A percentile compares a stretch with the other conserved stretches of the same genome.
phyloP scores from a whole-genome alignment of 148 eudicot genomes.

The Cornus florida region DNA sequence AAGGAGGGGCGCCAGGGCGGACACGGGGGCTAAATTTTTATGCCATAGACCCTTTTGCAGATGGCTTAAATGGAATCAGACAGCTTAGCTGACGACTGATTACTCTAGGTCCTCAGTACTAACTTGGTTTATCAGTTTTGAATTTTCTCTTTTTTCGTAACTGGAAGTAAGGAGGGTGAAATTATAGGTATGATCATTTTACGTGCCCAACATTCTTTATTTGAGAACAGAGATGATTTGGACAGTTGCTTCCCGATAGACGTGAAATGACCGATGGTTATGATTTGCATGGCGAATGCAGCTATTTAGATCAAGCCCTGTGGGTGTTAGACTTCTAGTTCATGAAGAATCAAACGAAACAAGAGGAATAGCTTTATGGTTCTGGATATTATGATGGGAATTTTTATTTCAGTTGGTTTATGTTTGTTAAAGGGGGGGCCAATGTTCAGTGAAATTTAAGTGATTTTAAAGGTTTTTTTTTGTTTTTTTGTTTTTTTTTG shows the following conservation, averaged over 20 bases:
- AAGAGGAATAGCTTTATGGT: too few relatives aligned
- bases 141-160: background rate
- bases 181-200: background rate
- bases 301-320: background rate
- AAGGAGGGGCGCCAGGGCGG: constrained; percentile 64
- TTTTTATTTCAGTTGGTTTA: too few relatives aligned
- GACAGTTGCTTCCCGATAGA: constrained; percentile 6
- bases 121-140: constrained; percentile 5
- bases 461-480: too few relatives aligned
- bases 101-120: background rate
- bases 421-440: background rate
- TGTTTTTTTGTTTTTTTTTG: too few relatives aligned
- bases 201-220: constrained; percentile 4
- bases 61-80: constrained; percentile 14
- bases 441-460: too few relatives aligned
- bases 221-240: constrained; percentile 8
- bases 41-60: constrained; percentile 12
- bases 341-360: background rate
- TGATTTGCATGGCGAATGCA: background rate
- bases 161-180: background rate
- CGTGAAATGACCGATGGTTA: background rate
- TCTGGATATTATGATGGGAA: too few relatives aligned
- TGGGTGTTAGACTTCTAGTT: background rate
- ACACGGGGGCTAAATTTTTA: constrained; percentile 44
- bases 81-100: constrained; percentile 27